Evolutionary conservation across 2,329 filamentous ascomycete genomes (phyloP).

Genomic region (Aspergillus puulaauensis): DNA sequence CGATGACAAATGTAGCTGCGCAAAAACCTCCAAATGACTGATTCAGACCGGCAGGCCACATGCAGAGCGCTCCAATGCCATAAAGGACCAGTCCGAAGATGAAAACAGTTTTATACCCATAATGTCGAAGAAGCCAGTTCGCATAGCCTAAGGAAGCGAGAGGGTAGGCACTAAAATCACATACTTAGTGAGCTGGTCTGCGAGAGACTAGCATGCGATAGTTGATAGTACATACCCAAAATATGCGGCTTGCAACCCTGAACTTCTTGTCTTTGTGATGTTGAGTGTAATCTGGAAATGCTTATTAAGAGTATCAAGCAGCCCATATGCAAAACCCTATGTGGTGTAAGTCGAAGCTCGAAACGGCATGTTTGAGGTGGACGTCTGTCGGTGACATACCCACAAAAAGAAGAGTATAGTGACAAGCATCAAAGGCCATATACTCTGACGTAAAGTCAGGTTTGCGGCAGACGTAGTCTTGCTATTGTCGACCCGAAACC

Average conservation of each 20-base stretch:
- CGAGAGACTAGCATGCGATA: not conserved
- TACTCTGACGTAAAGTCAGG: slow-evolving; percentile 44
- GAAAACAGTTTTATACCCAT: slow-evolving; percentile 78
- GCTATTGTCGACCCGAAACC: slow-evolving; percentile 34
- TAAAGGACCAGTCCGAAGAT: slow-evolving; percentile 72
- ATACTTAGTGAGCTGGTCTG: not conserved
- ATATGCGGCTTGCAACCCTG: slow-evolving; percentile 64
- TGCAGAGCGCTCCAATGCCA: slow-evolving; percentile 73
- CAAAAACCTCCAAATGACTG: slow-evolving; percentile 74
- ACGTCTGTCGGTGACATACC: slow-evolving; percentile 29
- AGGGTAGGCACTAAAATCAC: slow-evolving; percentile 48
- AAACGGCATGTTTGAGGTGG: not conserved
- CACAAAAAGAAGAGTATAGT: slow-evolving; percentile 55
- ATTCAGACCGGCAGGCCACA: slow-evolving; percentile 78
- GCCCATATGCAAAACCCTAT: slow-evolving; percentile 50
- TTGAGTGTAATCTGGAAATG: slow-evolving; percentile 59
- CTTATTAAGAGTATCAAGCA: slow-evolving; percentile 52
- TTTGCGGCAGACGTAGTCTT: slow-evolving; percentile 42
- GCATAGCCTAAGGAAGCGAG: slow-evolving; percentile 55
- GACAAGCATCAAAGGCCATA: slow-evolving; percentile 46
- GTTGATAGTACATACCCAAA: slow-evolving; percentile 53
- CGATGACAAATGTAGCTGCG: slow-evolving; percentile 69
- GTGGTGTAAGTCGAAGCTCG: not conserved
- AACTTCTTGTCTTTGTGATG: slow-evolving; percentile 58
- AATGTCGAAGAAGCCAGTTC: slow-evolving; percentile 65